These are phyloP conservation scores for Chimonanthus praecox DNA, from an alignment of 164 flowering plant species.

Conservation along the genomic window DNA sequence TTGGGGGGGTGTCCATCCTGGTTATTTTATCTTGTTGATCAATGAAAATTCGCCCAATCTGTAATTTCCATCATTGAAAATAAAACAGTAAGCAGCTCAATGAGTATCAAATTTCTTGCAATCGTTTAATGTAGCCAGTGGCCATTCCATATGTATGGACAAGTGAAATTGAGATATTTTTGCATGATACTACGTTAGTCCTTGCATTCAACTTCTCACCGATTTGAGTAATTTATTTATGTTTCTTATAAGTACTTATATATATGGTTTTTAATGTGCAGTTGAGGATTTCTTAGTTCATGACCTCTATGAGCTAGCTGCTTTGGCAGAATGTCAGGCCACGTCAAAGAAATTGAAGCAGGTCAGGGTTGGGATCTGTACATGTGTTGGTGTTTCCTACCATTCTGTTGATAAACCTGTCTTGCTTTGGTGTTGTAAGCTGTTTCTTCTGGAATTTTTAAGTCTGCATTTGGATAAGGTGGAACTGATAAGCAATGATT, in stretches of 20 bases:
- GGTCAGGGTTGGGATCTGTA: slow-evolving; percentile 22
- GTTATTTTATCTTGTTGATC: neutral
- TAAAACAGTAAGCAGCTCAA: neutral
- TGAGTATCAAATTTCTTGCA: neutral
- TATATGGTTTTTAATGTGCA: slow-evolving; percentile 20
- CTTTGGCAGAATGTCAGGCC: slow-evolving; percentile 41
- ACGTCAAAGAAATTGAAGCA: slow-evolving; percentile 46
- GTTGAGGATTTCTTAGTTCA: slow-evolving; percentile 76
- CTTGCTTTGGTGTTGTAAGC: neutral
- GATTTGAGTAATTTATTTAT: neutral
- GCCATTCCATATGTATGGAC: neutral
- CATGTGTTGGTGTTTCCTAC: neutral
- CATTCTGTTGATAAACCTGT: neutral
- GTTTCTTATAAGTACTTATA: neutral
- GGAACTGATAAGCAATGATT: neutral
- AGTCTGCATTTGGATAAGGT: neutral
- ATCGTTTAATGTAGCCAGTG: neutral
- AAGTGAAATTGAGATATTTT: neutral
- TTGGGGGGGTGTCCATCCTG: too few species aligned
- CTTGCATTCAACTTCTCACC: neutral
- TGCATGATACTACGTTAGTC: neutral
- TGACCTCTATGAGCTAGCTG: slow-evolving; percentile 45
- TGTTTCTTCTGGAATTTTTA: too few species aligned
- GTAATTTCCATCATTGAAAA: neutral
- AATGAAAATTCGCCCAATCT: neutral